These are phyloP conservation scores for Orbilia javanica DNA, from an alignment of 2,329 filamentous ascomycete genomes.

Conservation along the genomic window DNA sequence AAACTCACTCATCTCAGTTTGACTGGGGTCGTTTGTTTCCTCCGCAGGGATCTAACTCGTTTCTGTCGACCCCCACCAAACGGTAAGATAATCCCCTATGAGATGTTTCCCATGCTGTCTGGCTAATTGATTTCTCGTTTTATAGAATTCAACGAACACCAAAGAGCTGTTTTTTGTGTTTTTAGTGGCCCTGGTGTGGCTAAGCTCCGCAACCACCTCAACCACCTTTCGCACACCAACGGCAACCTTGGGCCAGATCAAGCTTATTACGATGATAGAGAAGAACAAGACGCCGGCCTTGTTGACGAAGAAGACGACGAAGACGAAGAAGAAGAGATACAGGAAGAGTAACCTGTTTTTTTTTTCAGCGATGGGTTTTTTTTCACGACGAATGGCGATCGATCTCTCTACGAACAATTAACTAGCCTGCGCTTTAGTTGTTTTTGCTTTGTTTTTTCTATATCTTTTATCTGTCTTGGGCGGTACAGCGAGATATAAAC, in stretches of 20 bases:
- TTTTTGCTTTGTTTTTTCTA: neutral
- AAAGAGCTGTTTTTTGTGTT: slow-evolving; percentile 95
- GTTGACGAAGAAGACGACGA: slow-evolving; percentile 61
- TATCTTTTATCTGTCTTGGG: neutral
- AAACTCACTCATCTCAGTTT: slow-evolving; percentile 93
- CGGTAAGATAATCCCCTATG: slow-evolving; percentile 35
- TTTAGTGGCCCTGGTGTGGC: slow-evolving; percentile 90
- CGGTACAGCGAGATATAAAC: slow-evolving; percentile 5
- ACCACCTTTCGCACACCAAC: slow-evolving; percentile 65
- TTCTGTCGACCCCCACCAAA: slow-evolving; percentile 87
- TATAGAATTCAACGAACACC: slow-evolving; percentile 91
- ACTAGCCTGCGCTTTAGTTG: neutral
- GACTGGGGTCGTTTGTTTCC: slow-evolving; percentile 91
- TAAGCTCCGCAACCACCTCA: slow-evolving; percentile 82
- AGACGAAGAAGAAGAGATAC: slow-evolving; percentile 60
- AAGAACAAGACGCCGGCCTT: slow-evolving; percentile 57
- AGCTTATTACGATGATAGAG: slow-evolving; percentile 60
- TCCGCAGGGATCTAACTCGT: slow-evolving; percentile 79
- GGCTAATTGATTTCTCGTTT: neutral
- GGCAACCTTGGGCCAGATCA: slow-evolving; percentile 51
- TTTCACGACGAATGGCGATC: neutral
- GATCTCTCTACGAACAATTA: neutral
- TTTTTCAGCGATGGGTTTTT: neutral
- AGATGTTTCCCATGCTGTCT: neutral
- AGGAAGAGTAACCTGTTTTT: slow-evolving; percentile 54